A percentile compares a stretch with the other conserved stretches of the same genome.
phyloP scores from a whole-genome alignment of 1,284 basidiomycete species.

The Ceratobasidium papillatum region DNA sequence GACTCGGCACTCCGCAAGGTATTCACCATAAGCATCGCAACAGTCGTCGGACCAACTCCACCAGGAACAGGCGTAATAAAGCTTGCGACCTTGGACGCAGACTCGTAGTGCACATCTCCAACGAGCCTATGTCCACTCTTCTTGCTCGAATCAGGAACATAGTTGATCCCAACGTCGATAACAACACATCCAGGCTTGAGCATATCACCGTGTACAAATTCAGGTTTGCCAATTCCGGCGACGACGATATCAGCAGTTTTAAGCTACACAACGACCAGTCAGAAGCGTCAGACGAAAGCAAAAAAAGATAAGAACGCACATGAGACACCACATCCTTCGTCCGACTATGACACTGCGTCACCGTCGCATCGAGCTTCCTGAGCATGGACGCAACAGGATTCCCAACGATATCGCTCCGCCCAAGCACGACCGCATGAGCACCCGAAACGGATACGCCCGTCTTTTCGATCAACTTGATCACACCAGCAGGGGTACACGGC shows the following conservation, averaged over 20 bases:
- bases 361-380: conserved; percentile 90
- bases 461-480: conserved; percentile 88
- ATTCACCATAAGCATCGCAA: conserved; percentile 98
- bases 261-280: conserved; percentile 59
- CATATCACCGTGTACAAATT: conserved; percentile 94
- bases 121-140: conserved; percentile 97
- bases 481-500: conserved; percentile 96
- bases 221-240: conserved; percentile 91
- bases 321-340: conserved; percentile 84
- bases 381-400: conserved; percentile 94
- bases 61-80: conserved; percentile 98
- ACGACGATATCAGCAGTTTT: conserved; percentile 91
- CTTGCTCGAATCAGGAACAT: conserved; percentile 87
- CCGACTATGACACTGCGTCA: conserved; percentile 96
- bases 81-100: conserved; percentile 80
- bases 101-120: conserved; percentile 91
- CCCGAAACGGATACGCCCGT: conserved; percentile 81
- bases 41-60: conserved; percentile 99
- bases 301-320: conserved; percentile 54
- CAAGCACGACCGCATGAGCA: conserved; percentile 89
- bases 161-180: conserved; percentile 98
- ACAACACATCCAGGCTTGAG: conserved; percentile 93
- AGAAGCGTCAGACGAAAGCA: conserved; percentile 2
- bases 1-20: conserved; percentile 87
- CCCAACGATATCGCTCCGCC: conserved; percentile 97